Percentiles rank a stretch among this genome's conserved stretches.
phyloP scores from a whole-genome alignment of 805 yeast genomes.

The Metschnikowia lunata region DNA sequence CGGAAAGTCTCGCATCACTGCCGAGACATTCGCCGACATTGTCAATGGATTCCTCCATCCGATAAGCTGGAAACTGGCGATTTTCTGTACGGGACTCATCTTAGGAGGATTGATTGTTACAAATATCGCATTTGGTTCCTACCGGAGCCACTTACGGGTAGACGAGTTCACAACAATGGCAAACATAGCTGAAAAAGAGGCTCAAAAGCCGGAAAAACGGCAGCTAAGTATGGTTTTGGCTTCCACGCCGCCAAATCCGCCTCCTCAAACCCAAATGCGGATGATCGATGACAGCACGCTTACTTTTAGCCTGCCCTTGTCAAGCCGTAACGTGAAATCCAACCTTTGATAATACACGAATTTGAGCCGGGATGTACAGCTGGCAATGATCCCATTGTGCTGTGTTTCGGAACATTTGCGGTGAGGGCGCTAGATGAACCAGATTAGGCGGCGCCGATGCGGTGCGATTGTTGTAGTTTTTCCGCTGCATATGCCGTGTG shows the following conservation, averaged over 20 bases:
- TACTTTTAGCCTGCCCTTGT: slow-evolving; percentile 8
- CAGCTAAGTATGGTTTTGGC: not conserved
- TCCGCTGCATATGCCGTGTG: no score
- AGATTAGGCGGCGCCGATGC: no score
- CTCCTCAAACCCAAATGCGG: not conserved
- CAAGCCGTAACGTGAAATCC: slow-evolving; percentile 3
- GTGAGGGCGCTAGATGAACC: no score
- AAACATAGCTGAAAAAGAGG: not conserved
- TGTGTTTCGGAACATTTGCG: no score
- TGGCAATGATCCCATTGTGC: no score
- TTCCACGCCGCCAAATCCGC: slow-evolving; percentile 9
- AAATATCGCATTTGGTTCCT: slow-evolving; percentile 25
- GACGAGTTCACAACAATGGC: not conserved
- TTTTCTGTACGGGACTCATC: slow-evolving; percentile 42
- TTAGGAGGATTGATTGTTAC: slow-evolving; percentile 52
- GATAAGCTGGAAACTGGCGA: slow-evolving; percentile 64
- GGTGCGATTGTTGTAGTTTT: no score
- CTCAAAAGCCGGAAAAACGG: not conserved
- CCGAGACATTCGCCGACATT: slow-evolving; percentile 79
- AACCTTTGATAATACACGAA: no score
- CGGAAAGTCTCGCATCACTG: slow-evolving; percentile 69
- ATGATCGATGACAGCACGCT: slow-evolving; percentile 8
- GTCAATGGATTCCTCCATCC: slow-evolving; percentile 71
- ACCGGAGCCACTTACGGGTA: slow-evolving; percentile 5
- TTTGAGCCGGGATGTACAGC: no score